phyloP scores from a whole-genome alignment of 2,329 filamentous ascomycete genomes.

The Dactylellina cionopaga region DNA sequence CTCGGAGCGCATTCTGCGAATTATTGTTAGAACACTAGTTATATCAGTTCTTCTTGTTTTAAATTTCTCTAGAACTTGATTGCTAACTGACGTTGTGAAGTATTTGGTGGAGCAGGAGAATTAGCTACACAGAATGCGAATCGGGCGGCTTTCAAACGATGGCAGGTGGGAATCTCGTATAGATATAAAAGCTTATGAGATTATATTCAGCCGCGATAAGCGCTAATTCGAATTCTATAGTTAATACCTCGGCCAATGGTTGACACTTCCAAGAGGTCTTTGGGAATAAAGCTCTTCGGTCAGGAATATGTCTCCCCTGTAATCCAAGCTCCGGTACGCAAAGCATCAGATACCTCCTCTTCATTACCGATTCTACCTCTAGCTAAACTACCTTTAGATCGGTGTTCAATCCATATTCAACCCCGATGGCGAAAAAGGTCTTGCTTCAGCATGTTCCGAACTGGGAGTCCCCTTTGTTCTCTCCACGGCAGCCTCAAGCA shows the following conservation, averaged over 20 bases:
- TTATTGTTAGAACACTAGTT: slow-evolving; percentile 66
- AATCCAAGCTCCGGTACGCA: slow-evolving; percentile 70
- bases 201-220: too few species aligned
- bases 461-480: slow-evolving; percentile 73
- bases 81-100: slow-evolving; percentile 65
- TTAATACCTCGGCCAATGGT: slow-evolving; percentile 44
- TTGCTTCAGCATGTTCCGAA: slow-evolving; percentile 70
- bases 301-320: slow-evolving; percentile 66
- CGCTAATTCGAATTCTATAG: too few species aligned
- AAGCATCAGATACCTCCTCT: neutral
- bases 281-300: slow-evolving; percentile 58
- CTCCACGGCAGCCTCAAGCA: slow-evolving; percentile 71
- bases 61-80: slow-evolving; percentile 63
- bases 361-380: neutral
- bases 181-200: slow-evolving; percentile 17
- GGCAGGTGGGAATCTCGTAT: slow-evolving; percentile 3
- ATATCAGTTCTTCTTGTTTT: slow-evolving; percentile 66
- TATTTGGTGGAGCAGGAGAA: slow-evolving; percentile 67
- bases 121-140: slow-evolving; percentile 34
- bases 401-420: slow-evolving; percentile 76
- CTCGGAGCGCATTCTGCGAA: slow-evolving; percentile 69
- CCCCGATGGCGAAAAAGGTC: slow-evolving; percentile 70
- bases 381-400: neutral
- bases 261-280: neutral
- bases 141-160: neutral